These are phyloP conservation scores for Nemania abortiva DNA, from an alignment of 2,329 filamentous ascomycete genomes.

Conservation along the genomic window DNA sequence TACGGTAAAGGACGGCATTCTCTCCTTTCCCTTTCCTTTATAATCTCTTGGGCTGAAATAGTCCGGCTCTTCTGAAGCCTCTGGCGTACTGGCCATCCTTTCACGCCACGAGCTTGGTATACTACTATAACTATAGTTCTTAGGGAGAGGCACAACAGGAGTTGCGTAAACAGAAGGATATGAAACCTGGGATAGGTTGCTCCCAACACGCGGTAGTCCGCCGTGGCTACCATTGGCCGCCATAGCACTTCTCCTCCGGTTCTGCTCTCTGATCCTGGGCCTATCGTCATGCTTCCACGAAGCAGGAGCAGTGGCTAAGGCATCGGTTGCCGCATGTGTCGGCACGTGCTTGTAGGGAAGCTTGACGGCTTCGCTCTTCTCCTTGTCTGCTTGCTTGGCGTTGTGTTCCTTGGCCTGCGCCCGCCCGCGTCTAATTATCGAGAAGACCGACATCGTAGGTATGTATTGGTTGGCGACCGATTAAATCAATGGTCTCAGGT, in stretches of 20 bases:
- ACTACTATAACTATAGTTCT: slow-evolving; percentile 59
- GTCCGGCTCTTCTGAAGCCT: slow-evolving; percentile 36
- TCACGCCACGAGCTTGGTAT: slow-evolving; percentile 49
- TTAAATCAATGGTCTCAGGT: background rate
- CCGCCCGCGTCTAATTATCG: slow-evolving; percentile 40
- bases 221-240: slow-evolving; percentile 54
- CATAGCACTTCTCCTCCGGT: slow-evolving; percentile 63
- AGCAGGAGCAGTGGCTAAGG: slow-evolving; percentile 65
- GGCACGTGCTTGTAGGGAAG: slow-evolving; percentile 70
- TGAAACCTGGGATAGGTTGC: slow-evolving; percentile 61
- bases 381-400: slow-evolving; percentile 61
- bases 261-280: slow-evolving; percentile 62
- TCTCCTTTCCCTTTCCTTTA: slow-evolving; percentile 49
- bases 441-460: slow-evolving; percentile 41
- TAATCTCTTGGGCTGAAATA: slow-evolving; percentile 38
- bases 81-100: slow-evolving; percentile 38
- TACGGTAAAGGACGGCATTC: slow-evolving; percentile 32
- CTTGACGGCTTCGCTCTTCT: slow-evolving; percentile 57
- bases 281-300: slow-evolving; percentile 63
- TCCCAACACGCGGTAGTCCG: slow-evolving; percentile 59
- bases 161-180: slow-evolving; percentile 58
- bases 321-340: slow-evolving; percentile 71
- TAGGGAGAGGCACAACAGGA: slow-evolving; percentile 56
- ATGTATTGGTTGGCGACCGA: slow-evolving; percentile 5
- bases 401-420: slow-evolving; percentile 68